Evolutionary conservation across 1,284 basidiomycete genomes (phyloP).

Genomic region (Heterobasidion annosum): DNA sequence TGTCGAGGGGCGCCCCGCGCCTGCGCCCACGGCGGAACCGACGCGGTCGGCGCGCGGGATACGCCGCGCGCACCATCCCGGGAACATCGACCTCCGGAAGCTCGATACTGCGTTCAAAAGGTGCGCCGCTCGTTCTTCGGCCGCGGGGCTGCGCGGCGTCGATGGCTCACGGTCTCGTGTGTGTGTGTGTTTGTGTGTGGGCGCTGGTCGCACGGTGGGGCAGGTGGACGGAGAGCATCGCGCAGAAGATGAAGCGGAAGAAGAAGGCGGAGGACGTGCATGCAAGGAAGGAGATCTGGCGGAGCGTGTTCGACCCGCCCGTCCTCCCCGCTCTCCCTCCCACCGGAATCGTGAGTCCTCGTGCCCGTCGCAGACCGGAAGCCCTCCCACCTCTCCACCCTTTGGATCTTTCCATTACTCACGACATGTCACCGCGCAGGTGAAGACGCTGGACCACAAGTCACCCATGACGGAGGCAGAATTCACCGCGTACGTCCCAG

Average conservation of each 20-base stretch:
- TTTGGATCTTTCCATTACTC: neutral
- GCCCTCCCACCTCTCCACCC: too few relatives aligned
- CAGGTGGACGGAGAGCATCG: slow-evolving; percentile 80
- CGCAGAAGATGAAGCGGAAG: slow-evolving; percentile 72
- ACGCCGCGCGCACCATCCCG: slow-evolving; percentile 42
- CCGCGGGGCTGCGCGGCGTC: neutral
- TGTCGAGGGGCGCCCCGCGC: slow-evolving; percentile 25
- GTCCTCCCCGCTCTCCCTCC: slow-evolving; percentile 23
- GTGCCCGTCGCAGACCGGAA: neutral
- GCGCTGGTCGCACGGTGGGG: neutral
- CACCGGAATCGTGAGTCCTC: slow-evolving; percentile 27
- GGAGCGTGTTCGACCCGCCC: slow-evolving; percentile 69
- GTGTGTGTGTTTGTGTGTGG: neutral
- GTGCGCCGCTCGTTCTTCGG: slow-evolving; percentile 20
- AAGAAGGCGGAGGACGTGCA: slow-evolving; percentile 57
- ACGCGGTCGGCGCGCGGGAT: slow-evolving; percentile 19
- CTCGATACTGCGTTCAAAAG: slow-evolving; percentile 77
- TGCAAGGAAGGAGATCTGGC: slow-evolving; percentile 63
- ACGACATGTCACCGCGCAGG: slow-evolving; percentile 22
- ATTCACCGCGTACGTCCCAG: slow-evolving; percentile 51
- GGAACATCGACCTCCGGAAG: slow-evolving; percentile 67
- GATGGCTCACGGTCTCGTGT: neutral
- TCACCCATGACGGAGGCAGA: slow-evolving; percentile 63
- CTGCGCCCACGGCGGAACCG: slow-evolving; percentile 12
- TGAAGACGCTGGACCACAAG: slow-evolving; percentile 73